Evolutionary conservation across 1,284 basidiomycete species (phyloP), one percentile per base, ranked within the genome.

Genomic region (Bondarzewia mesenterica): DNA sequence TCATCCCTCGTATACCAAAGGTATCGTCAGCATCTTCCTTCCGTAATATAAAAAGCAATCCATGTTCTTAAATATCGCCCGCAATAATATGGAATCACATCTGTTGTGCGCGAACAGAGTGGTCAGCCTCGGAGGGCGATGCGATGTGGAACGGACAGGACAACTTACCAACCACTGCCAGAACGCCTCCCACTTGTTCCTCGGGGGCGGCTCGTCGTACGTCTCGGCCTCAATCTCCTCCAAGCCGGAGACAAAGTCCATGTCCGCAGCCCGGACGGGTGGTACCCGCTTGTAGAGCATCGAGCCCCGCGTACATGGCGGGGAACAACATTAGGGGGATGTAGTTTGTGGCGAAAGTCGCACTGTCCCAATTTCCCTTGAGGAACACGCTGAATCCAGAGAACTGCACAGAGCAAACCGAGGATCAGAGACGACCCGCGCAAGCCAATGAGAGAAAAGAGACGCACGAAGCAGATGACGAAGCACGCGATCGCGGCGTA

Each of bases 331-430:
- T 66, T 42, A 92, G 66, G 32, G 90, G 87, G 32, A 94, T 61
- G 65, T 93, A 93, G 61, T 80, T 85, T 40, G 73, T 74, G 52
- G 77, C 60, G 54, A 73, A 72, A 15, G 58, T 61, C 14, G 74
- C 79, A 4, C 70, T 72, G 25, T 64, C 61, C 82, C 86, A 87
- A 16, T 68, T 61, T 37, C 70, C 78, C 58, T 76, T 77, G 52
- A 91, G 74, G 78, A 93, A 93, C 38, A 91, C 85, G 4, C 64
- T 60, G 74, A 78, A 89, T 36, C 82, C 86, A 46, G 78, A 82
- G 69, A 91, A 82, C 83, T 87, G 50, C 25, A 52, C 15, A 37
- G 27, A 14, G 21, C n/a, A n/a, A n/a, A n/a, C n/a, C n/a, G n/a
- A 29, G 27, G 15, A 7, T 29, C 26, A 36, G 10, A 39, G 56